Evolutionary conservation across 208 protist species (phyloP).

Genomic region (Trypanosoma conorhini): DNA sequence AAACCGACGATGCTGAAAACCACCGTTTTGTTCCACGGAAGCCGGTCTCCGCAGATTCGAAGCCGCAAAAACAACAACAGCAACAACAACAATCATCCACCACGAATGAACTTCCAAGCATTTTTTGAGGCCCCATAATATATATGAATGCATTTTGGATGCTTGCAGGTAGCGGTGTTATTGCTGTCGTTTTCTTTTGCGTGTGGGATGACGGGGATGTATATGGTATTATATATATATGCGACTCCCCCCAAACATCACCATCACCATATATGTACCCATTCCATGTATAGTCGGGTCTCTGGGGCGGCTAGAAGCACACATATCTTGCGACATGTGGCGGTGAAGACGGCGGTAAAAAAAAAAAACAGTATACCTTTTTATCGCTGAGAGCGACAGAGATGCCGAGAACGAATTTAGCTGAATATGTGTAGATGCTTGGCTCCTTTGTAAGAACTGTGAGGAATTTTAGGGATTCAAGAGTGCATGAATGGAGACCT

Average conservation of each 20-base stretch:
- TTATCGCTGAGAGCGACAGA: constrained; percentile 1
- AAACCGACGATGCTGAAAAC: constrained; percentile 3
- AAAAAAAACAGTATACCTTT: neutral
- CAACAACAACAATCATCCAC: neutral
- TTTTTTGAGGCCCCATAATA: neutral
- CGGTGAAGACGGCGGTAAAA: too few species aligned
- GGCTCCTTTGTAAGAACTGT: neutral
- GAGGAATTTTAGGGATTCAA: neutral
- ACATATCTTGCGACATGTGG: neutral
- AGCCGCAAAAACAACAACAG: neutral
- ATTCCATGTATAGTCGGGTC: neutral
- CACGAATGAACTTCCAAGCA: neutral
- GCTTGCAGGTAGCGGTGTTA: neutral
- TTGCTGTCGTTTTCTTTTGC: neutral
- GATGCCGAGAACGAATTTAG: constrained; percentile 1
- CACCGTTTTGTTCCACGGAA: constrained; percentile 15
- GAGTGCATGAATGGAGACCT: neutral
- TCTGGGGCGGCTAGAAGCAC: neutral
- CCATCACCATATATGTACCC: neutral
- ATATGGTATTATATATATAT: neutral
- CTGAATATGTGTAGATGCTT: neutral
- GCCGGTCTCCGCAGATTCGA: neutral
- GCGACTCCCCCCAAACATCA: neutral
- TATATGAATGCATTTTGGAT: neutral
- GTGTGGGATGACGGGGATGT: neutral